Conservation (phyloP, 1,284 basidiomycete species). For the Phenoliferia sp. region DNA sequence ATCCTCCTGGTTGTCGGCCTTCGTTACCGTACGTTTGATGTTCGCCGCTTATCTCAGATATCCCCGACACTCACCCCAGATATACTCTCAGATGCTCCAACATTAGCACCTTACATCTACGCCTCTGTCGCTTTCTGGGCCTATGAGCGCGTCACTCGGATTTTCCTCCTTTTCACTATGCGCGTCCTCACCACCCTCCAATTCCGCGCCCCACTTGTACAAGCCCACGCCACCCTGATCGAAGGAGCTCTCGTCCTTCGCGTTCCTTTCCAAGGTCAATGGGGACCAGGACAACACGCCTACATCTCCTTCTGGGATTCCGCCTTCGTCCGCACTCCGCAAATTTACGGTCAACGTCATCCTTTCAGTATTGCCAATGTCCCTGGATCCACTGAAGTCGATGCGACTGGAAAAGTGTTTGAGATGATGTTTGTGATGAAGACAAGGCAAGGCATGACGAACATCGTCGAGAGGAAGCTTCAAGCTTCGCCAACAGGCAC, state of each 20-base stretch:
- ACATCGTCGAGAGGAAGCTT: slow-evolving; percentile 13
- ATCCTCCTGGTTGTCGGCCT: slow-evolving; percentile 21
- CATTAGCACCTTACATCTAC: slow-evolving; percentile 19
- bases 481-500: slow-evolving; percentile 6
- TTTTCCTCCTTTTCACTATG: slow-evolving; percentile 20
- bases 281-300: slow-evolving; percentile 17
- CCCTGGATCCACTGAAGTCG: slow-evolving; percentile 7
- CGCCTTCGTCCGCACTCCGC: slow-evolving; percentile 14
- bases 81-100: slow-evolving; percentile 13
- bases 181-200: slow-evolving; percentile 4
- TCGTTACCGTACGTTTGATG: slow-evolving; percentile 12
- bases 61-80: neutral
- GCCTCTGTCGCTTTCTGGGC: slow-evolving; percentile 26
- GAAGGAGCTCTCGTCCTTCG: slow-evolving; percentile 27
- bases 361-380: slow-evolving; percentile 30
- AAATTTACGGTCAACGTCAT: slow-evolving; percentile 24
- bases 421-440: slow-evolving; percentile 30
- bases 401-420: slow-evolving; percentile 10
- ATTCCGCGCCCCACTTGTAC: slow-evolving; percentile 19
- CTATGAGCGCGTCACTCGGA: slow-evolving; percentile 18
- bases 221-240: slow-evolving; percentile 19
- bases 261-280: slow-evolving; percentile 25
- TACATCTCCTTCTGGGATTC: slow-evolving; percentile 15
- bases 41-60: neutral
- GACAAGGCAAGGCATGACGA: slow-evolving; percentile 24